Conservation (phyloP, 352 stramenopile genomes). For the Globisporangium uncinulatum region DNA sequence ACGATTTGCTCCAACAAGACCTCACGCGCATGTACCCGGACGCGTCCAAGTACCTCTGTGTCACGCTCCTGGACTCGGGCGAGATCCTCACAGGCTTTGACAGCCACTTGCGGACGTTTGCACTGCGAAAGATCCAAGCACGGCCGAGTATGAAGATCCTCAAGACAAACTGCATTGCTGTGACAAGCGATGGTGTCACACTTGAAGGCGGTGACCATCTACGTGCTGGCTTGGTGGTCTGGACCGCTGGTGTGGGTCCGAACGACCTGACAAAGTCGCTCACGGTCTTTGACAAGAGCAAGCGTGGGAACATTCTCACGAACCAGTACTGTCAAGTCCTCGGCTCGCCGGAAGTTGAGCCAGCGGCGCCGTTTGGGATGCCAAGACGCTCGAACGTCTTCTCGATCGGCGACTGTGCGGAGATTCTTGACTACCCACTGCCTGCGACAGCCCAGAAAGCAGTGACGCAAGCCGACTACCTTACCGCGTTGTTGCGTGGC, state of each 20-base stretch:
- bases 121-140: constrained; percentile 71
- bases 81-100: constrained; percentile 77
- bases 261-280: constrained; percentile 80
- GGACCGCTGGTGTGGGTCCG: constrained; percentile 69
- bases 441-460: constrained; percentile 92
- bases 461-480: constrained; percentile 64
- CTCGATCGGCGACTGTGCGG: constrained; percentile 93
- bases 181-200: constrained; percentile 56
- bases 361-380: constrained; percentile 53
- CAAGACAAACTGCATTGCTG: constrained; percentile 74
- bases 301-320: constrained; percentile 75
- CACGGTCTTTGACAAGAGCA: constrained; percentile 67
- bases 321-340: constrained; percentile 83
- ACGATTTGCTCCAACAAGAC: constrained; percentile 92
- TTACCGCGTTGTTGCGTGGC: constrained; percentile 49
- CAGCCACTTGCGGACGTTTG: constrained; percentile 55
- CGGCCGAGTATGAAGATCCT: constrained; percentile 78
- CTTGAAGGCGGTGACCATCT: constrained; percentile 56
- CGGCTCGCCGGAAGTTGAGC: constrained; percentile 50
- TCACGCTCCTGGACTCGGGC: constrained; percentile 66
- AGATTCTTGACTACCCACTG: constrained; percentile 80
- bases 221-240: constrained; percentile 60
- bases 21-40: constrained; percentile 79
- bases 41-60: constrained; percentile 59
- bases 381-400: constrained; percentile 85